phyloP scores from a whole-genome alignment of 1,284 basidiomycete species.

The Papiliotrema fonsecae region DNA sequence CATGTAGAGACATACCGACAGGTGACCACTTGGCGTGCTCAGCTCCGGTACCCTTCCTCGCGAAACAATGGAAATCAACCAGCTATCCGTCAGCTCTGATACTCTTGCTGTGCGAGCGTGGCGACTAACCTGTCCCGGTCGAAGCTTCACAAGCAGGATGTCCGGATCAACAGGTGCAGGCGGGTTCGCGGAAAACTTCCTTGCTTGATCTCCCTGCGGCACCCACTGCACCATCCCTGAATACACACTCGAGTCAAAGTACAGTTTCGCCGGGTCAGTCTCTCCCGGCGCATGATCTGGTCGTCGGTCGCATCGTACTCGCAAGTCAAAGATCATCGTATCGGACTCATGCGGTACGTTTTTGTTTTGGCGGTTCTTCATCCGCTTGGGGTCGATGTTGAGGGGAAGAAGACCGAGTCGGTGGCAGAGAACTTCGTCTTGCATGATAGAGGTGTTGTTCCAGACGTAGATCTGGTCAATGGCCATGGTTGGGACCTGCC shows the following conservation, averaged over 20 bases:
- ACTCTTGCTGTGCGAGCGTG: background rate
- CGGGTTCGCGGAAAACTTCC: conserved; percentile 39
- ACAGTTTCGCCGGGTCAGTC: conserved; percentile 62
- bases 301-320: conserved; percentile 66
- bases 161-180: conserved; percentile 59
- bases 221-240: conserved; percentile 77
- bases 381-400: conserved; percentile 69
- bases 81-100: conserved; percentile 14
- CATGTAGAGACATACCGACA: conserved; percentile 62
- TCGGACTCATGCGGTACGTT: conserved; percentile 61
- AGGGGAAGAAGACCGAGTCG: conserved; percentile 86
- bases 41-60: conserved; percentile 79
- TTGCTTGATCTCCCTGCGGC: conserved; percentile 77
- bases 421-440: conserved; percentile 89
- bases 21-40: conserved; percentile 97
- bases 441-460: conserved; percentile 93
- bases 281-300: conserved; percentile 53
- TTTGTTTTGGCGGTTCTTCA: conserved; percentile 48
- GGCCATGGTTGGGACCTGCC: conserved; percentile 82
- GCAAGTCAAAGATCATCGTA: conserved; percentile 82
- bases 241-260: conserved; percentile 62
- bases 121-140: conserved; percentile 63
- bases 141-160: conserved; percentile 88
- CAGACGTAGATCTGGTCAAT: conserved; percentile 91
- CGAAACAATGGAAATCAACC: conserved; percentile 80